phyloP scores from a whole-genome alignment of 768 basidiomycete species.

The Boletellus sp. region DNA sequence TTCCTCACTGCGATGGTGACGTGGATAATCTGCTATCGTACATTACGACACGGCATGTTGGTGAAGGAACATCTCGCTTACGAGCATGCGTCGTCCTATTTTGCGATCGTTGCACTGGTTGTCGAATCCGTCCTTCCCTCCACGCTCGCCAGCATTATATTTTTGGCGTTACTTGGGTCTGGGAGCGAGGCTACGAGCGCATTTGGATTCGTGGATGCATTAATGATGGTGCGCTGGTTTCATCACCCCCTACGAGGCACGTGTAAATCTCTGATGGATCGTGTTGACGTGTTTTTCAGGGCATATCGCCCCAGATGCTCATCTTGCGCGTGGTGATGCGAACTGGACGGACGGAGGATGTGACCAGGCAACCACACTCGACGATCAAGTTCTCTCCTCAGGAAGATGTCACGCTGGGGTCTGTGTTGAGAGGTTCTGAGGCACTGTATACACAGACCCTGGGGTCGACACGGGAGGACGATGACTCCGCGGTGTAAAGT shows the following conservation, averaged over 20 bases:
- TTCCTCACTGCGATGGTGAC: slow-evolving; percentile 6
- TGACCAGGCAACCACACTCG: neutral
- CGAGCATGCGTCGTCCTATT: slow-evolving; percentile 6
- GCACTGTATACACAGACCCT: neutral
- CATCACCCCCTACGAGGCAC: too few species aligned
- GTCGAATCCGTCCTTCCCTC: slow-evolving; percentile 17
- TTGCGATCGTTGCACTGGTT: slow-evolving; percentile 1
- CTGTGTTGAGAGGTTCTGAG: neutral
- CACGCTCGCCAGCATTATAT: slow-evolving; percentile 4
- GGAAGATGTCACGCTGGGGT: neutral
- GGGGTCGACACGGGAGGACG: neutral
- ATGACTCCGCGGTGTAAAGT: neutral
- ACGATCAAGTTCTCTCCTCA: slow-evolving; percentile 5
- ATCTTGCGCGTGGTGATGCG: slow-evolving; percentile 11
- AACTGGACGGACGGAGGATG: neutral
- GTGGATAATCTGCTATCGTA: slow-evolving; percentile 10
- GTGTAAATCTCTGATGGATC: too few species aligned
- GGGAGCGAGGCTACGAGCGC: neutral
- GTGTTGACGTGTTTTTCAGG: slow-evolving; percentile 1
- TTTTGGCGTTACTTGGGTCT: slow-evolving; percentile 4
- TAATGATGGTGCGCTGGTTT: slow-evolving; percentile 6
- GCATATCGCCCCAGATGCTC: slow-evolving; percentile 13
- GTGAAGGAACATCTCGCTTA: slow-evolving; percentile 1
- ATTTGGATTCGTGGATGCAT: neutral
- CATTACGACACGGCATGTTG: neutral